These are phyloP conservation scores for Penicillium sp. DNA, from an alignment of 2,329 filamentous ascomycete genomes.

Conservation along the genomic window DNA sequence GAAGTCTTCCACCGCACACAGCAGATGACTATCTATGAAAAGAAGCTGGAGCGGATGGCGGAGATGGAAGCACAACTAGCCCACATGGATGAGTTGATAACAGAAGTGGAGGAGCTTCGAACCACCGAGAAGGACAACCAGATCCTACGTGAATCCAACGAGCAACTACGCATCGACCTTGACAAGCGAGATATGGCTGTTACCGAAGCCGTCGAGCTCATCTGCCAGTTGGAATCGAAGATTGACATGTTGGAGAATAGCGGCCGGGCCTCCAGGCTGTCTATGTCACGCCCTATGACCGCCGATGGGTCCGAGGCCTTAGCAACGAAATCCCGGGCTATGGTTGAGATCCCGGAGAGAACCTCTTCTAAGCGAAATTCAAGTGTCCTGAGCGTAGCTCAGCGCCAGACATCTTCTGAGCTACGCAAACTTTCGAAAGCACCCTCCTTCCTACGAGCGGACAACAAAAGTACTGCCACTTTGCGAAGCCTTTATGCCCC, in stretches of 20 bases:
- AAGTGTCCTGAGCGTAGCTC: conserved; percentile 9
- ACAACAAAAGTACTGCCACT: conserved; percentile 37
- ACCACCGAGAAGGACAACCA: conserved; percentile 37
- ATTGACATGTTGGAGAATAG: conserved; percentile 33
- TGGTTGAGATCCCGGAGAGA: conserved; percentile 39
- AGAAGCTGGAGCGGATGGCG: conserved; percentile 37
- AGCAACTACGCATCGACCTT: conserved; percentile 37
- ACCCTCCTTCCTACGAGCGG: conserved; percentile 41
- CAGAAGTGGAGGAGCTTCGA: conserved; percentile 39
- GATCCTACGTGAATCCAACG: conserved; percentile 37
- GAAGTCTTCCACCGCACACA: conserved; percentile 42
- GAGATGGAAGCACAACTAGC: conserved; percentile 37
- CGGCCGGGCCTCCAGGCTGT: conserved; percentile 21
- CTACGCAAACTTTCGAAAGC: conserved; percentile 32
- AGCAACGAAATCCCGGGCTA: conserved; percentile 28
- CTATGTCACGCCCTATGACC: conserved; percentile 26
- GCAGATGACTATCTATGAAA: conserved; percentile 36
- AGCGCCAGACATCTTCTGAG: conserved; percentile 20
- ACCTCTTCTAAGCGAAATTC: conserved; percentile 37
- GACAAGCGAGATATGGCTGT: conserved; percentile 42
- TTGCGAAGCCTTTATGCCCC: conserved; percentile 40
- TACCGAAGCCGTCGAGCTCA: conserved; percentile 43
- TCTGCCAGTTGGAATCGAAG: conserved; percentile 43
- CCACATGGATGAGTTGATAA: conserved; percentile 38
- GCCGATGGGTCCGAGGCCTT: conserved; percentile 25